Evolutionary conservation across 345 rosid genomes (phyloP).

Genomic region (Populus davidiana): DNA sequence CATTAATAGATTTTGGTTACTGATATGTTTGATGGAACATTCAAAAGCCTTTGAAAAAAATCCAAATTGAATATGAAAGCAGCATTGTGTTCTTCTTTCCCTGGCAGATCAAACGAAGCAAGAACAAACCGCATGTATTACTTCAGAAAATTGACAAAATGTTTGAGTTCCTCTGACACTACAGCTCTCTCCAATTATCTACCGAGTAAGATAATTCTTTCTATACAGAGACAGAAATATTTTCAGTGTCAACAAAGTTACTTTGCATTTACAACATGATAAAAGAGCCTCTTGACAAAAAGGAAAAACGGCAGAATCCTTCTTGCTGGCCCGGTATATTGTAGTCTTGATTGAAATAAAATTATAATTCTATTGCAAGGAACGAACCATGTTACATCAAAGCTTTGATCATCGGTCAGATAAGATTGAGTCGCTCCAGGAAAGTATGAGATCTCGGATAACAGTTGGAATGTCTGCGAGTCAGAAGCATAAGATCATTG

Average conservation of each 20-base stretch:
- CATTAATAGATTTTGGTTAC: no score
- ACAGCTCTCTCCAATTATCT: background rate
- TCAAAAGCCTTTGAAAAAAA: background rate
- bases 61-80: background rate
- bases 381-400: background rate
- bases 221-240: background rate
- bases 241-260: background rate
- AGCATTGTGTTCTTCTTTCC: background rate
- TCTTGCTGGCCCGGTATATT: background rate
- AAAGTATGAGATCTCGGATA: constrained; percentile 67
- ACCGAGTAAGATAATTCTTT: background rate
- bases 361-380: background rate
- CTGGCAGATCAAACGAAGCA: background rate
- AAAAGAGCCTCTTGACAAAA: background rate
- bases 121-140: background rate
- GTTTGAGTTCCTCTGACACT: background rate
- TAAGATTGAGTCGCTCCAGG: constrained; percentile 76
- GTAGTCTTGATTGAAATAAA: background rate
- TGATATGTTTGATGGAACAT: background rate
- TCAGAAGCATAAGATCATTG: background rate
- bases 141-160: background rate
- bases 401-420: constrained; percentile 46
- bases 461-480: constrained; percentile 71
- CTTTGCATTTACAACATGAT: constrained; percentile 8
- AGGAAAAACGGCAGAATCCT: background rate